phyloP scores from a whole-genome alignment of 225 moss, liverwort and hornwort genomes.

The Ulota crispa region DNA sequence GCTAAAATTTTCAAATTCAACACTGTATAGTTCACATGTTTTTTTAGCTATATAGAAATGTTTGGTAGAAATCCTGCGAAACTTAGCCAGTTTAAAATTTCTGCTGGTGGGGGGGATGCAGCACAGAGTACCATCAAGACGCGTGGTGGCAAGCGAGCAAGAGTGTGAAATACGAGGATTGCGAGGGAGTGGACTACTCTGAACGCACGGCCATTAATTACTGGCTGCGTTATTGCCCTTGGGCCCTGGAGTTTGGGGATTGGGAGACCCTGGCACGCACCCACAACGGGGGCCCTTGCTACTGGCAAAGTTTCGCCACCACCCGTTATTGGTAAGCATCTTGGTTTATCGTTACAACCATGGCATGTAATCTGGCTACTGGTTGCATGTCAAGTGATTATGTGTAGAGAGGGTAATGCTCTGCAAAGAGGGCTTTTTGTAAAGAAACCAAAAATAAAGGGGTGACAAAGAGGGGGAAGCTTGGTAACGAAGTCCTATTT shows the following conservation, averaged over 20 bases:
- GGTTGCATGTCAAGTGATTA: neutral
- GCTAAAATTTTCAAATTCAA: too few relatives aligned
- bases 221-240: constrained; percentile 95
- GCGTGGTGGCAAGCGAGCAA: constrained; percentile 86
- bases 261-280: constrained; percentile 88
- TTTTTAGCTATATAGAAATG: too few relatives aligned
- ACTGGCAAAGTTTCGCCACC: constrained; percentile 78
- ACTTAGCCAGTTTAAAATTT: too few relatives aligned
- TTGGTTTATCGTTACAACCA: neutral
- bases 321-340: constrained; percentile 69
- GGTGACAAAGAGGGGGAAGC: too few relatives aligned
- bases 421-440: too few relatives aligned
- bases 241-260: constrained; percentile 94
- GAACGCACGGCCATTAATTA: constrained; percentile 92
- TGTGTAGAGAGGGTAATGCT: neutral
- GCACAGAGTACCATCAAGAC: constrained; percentile 13
- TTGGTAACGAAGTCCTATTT: too few relatives aligned
- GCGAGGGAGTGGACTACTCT: constrained; percentile 86
- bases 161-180: constrained; percentile 61
- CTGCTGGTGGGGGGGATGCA: too few relatives aligned
- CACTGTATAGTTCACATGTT: too few relatives aligned
- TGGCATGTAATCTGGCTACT: neutral
- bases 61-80: too few relatives aligned
- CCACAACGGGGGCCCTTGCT: constrained; percentile 89
- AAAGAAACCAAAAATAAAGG: too few relatives aligned